Conservation (phyloP, 208 protist genomes). For the Acanthamoeba castellanii region DNA sequence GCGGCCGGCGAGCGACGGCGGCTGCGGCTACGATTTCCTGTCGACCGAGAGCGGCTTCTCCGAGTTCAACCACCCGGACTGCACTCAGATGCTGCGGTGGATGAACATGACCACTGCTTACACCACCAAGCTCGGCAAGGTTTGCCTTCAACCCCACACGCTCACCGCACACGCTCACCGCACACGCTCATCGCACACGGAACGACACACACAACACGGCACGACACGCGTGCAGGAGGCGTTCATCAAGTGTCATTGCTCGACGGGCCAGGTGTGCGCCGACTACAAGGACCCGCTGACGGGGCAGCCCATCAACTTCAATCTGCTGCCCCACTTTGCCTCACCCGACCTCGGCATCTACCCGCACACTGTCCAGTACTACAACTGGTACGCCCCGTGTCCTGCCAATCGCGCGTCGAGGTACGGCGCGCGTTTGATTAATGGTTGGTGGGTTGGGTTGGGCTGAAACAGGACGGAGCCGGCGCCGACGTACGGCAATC, state of each 20-base stretch:
- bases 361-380: slow-evolving; percentile 80
- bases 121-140: slow-evolving; percentile 43
- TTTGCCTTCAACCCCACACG: background rate
- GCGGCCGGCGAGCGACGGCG: background rate
- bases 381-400: slow-evolving; percentile 32
- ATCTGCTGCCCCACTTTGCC: slow-evolving; percentile 75
- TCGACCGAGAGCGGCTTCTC: slow-evolving; percentile 72
- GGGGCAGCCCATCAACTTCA: slow-evolving; percentile 77
- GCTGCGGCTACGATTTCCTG: slow-evolving; percentile 75
- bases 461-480: background rate
- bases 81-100: slow-evolving; percentile 56
- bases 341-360: slow-evolving; percentile 50
- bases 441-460: background rate
- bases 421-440: background rate
- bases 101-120: slow-evolving; percentile 66
- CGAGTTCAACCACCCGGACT: slow-evolving; percentile 69
- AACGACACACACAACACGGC: too few relatives aligned
- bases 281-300: slow-evolving; percentile 70
- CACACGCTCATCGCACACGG: background rate
- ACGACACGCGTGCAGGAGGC: background rate
- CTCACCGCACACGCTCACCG: too few relatives aligned
- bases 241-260: slow-evolving; percentile 76
- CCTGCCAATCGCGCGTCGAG: background rate
- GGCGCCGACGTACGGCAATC: slow-evolving; percentile 70
- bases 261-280: slow-evolving; percentile 51